These are phyloP conservation scores for Calonectria pteridis DNA, from an alignment of 2,329 filamentous ascomycete genomes.

Conservation along the genomic window DNA sequence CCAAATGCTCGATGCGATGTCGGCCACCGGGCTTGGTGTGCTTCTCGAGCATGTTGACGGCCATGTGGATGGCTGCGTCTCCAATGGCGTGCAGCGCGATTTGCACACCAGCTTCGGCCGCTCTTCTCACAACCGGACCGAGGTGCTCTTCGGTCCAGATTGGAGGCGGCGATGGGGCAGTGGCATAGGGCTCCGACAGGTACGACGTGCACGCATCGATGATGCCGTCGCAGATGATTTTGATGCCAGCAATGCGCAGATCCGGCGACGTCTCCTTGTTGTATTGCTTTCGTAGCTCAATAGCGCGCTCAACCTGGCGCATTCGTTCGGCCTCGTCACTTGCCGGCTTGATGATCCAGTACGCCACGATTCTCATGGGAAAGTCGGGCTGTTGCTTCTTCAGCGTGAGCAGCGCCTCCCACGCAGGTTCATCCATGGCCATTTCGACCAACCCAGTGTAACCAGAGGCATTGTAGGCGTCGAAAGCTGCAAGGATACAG, in stretches of 20 bases:
- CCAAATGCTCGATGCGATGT: slow-evolving; percentile 74
- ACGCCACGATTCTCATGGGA: slow-evolving; percentile 63
- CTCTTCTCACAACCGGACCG: slow-evolving; percentile 64
- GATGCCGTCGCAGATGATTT: slow-evolving; percentile 73
- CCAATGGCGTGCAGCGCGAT: slow-evolving; percentile 74
- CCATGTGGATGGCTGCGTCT: slow-evolving; percentile 67
- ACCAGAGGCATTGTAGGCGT: slow-evolving; percentile 63
- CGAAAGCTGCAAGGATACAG: slow-evolving; percentile 61
- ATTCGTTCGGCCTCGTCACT: slow-evolving; percentile 55
- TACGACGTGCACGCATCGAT: slow-evolving; percentile 73
- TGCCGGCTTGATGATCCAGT: slow-evolving; percentile 68
- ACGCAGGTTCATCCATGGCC: slow-evolving; percentile 71
- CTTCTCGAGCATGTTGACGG: slow-evolving; percentile 65
- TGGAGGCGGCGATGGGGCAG: slow-evolving; percentile 56
- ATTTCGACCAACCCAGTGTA: slow-evolving; percentile 70
- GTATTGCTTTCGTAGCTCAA: slow-evolving; percentile 55
- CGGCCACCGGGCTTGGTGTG: slow-evolving; percentile 58
- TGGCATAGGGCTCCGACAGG: slow-evolving; percentile 68
- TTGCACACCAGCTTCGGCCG: slow-evolving; percentile 66
- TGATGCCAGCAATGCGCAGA: slow-evolving; percentile 69
- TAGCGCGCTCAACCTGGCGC: slow-evolving; percentile 62
- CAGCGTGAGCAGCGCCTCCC: slow-evolving; percentile 63
- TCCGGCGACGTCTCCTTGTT: slow-evolving; percentile 53
- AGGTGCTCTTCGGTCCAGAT: slow-evolving; percentile 68
- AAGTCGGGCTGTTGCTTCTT: slow-evolving; percentile 47